Evolutionary conservation across 768 basidiomycete genomes (phyloP), one percentile per base, ranked within the genome.

Genomic region (Postia placenta): DNA sequence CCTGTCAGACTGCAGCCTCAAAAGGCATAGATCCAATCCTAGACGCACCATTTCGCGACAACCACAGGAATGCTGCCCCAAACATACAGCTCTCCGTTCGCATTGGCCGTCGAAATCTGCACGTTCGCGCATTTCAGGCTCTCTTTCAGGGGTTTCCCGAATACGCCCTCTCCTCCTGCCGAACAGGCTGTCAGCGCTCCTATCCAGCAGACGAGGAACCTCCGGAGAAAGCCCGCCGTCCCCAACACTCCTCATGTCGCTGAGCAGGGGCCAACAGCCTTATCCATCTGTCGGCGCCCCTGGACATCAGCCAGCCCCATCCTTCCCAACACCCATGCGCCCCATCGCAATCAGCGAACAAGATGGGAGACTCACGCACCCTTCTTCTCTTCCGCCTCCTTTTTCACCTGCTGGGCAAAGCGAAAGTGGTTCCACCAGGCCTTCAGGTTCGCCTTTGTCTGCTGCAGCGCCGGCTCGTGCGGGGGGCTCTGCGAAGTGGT

Each of bases 21-120:
- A 35, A 37, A 28, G 14, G 26, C 24, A 17, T 41, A 33, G 30
- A 33, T 33, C 30, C 30, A 33, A 33, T 33, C 9, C 30, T 7
- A 33, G 46, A 69, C 84, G 60, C 58, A 92, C 91, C 92, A 97
- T 69, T 96, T 97, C 40, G 95, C 95, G 36, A 99, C 95, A 45
- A 97, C 93, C 36, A 97, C 91, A 7, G 95, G 95, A 42, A 99
- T 90, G 63, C 87, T 88, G 1, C 94, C 92, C 87, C 90, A 94
- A 4, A 92, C 86, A 63, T 88, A 90, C 15, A 91, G 74, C 55
- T 88, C 82, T 6, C 92, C 92, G 52, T 80, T 80, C 11, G 85
- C 74, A 50, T 86, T 87, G 5, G 89, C 84, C 12, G 93, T 95
- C 9, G 87, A 91, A 63, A 98, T 95, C 62, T 94, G 93, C 1